Conservation (phyloP, 208 protist species). For the Acanthamoeba sp. region DNA sequence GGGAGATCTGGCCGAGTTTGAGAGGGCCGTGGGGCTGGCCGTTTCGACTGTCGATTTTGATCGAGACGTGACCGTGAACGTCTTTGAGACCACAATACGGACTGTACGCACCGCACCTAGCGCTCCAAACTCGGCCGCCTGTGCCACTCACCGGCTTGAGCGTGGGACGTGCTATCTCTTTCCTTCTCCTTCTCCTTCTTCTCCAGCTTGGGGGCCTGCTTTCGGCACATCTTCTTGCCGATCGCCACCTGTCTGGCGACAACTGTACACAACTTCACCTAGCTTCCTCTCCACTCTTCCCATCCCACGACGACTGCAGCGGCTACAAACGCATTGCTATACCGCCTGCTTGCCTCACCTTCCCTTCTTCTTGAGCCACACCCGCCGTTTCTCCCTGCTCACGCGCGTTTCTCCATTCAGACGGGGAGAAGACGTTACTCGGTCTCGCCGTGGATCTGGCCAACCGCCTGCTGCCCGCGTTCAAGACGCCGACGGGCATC, state of each 20-base stretch:
- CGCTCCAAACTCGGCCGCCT: too few species aligned
- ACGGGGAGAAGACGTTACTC: conserved; percentile 79
- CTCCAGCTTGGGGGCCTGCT: conserved; percentile 18
- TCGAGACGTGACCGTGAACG: conserved; percentile 88
- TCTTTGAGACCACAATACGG: conserved; percentile 94
- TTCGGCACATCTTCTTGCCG: conserved; percentile 72
- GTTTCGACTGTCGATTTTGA: conserved; percentile 87
- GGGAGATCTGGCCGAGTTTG: conserved; percentile 82
- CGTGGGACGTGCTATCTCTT: not conserved
- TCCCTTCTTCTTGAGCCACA: too few species aligned
- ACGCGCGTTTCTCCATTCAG: not conserved
- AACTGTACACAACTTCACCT: not conserved
- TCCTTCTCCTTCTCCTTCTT: not conserved
- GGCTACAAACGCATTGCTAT: not conserved
- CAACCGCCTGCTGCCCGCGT: conserved; percentile 88
- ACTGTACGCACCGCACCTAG: conserved; percentile 92
- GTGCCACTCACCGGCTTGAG: not conserved
- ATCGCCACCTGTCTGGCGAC: not conserved
- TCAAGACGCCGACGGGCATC: conserved; percentile 92
- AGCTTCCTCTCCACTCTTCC: not conserved
- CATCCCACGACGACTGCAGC: not conserved
- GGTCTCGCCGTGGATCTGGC: conserved; percentile 86
- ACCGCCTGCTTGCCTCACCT: too few species aligned
- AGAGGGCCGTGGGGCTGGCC: conserved; percentile 85
- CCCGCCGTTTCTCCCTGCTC: too few species aligned